A percentile compares a stretch with the other conserved stretches of the same genome.
Evolutionary conservation across 106 monocot genomes (phyloP).

Genomic region (Hemerocallis citrina): DNA sequence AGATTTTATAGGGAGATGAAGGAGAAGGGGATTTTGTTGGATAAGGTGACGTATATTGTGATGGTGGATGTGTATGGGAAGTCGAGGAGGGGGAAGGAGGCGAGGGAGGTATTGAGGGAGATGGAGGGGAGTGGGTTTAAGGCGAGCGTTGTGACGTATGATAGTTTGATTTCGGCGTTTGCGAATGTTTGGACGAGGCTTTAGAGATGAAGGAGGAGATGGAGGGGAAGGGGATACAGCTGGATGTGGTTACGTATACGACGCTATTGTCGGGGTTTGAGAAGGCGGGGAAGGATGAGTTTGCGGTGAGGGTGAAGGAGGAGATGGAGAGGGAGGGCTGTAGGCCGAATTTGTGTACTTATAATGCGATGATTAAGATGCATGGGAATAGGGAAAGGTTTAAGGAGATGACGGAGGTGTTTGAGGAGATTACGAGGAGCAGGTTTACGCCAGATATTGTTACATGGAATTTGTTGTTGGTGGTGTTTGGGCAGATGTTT

Average conservation of each 20-base stretch:
- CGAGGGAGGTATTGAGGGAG: constrained; percentile 46
- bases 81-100: constrained; percentile 64
- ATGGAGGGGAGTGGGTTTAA: constrained; percentile 64
- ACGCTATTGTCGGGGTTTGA: constrained; percentile 88
- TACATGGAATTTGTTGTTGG: constrained; percentile 88
- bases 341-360: constrained; percentile 83
- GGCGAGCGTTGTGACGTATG: constrained; percentile 72
- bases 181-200: constrained; percentile 79
- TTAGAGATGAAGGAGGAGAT: constrained; percentile 73
- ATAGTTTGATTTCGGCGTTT: constrained; percentile 77
- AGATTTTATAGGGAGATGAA: constrained; percentile 79
- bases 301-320: constrained; percentile 41
- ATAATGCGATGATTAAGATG: constrained; percentile 91
- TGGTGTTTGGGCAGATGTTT: constrained; percentile 94
- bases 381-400: constrained; percentile 80
- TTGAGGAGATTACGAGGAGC: constrained; percentile 52
- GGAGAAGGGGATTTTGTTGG: constrained; percentile 45
- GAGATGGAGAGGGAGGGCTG: constrained; percentile 73
- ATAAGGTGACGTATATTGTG: constrained; percentile 85
- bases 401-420: constrained; percentile 70
- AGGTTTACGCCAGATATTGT: constrained; percentile 75
- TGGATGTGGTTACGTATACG: constrained; percentile 88
- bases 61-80: constrained; percentile 93
- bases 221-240: constrained; percentile 70
- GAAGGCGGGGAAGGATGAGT: constrained; percentile 76